These are phyloP conservation scores for Trichoderma citrinoviride DNA, from an alignment of 2,329 filamentous ascomycete genomes.

Conservation along the genomic window DNA sequence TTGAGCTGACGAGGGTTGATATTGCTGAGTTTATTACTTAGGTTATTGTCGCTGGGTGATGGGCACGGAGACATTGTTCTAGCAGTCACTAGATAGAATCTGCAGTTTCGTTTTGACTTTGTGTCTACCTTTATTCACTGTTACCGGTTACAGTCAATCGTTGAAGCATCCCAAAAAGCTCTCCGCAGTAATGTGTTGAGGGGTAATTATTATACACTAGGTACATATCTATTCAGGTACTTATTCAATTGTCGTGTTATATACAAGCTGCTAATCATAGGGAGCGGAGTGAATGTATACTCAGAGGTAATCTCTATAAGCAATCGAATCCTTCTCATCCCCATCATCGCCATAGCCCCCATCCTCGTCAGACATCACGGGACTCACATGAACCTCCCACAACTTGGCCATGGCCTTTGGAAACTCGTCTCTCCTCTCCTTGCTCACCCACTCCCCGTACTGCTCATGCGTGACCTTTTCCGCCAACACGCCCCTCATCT, in stretches of 20 bases:
- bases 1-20: neutral
- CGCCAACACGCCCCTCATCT: slow-evolving; percentile 47
- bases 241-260: neutral
- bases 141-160: neutral
- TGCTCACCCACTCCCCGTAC: slow-evolving; percentile 42
- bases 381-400: slow-evolving; percentile 46
- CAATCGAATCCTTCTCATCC: neutral
- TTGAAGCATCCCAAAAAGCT: too few relatives aligned
- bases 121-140: neutral
- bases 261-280: neutral
- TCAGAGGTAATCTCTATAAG: neutral
- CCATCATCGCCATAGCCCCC: neutral
- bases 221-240: neutral
- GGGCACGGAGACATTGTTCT: neutral
- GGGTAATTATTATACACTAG: neutral
- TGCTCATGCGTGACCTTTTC: slow-evolving; percentile 47
- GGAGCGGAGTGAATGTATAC: neutral
- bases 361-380: slow-evolving; percentile 22
- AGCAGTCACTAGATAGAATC: slow-evolving; percentile 5
- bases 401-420: slow-evolving; percentile 35
- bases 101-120: neutral
- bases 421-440: slow-evolving; percentile 33
- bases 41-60: neutral
- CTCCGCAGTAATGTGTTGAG: too few relatives aligned
- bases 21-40: neutral